phyloP scores from a whole-genome alignment of 2,329 filamentous ascomycete species.

The Graphilbum fragrans region DNA sequence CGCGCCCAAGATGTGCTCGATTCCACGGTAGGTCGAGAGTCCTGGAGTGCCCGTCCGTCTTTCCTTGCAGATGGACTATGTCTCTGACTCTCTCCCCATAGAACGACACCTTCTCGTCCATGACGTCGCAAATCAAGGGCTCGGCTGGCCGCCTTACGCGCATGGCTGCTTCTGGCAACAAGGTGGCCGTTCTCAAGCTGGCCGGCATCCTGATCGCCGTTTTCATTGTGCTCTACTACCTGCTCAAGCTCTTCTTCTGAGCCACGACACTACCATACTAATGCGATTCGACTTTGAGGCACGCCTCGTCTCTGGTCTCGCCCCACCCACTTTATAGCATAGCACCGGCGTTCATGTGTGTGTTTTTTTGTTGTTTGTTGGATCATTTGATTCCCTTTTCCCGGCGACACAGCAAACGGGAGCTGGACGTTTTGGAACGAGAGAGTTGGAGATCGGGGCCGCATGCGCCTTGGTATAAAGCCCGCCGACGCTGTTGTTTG shows the following conservation, averaged over 20 bases:
- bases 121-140: slow-evolving; percentile 71
- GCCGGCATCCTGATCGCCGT: slow-evolving; percentile 66
- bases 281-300: neutral
- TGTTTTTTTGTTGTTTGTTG: neutral
- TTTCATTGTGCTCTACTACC: slow-evolving; percentile 67
- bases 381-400: too few species aligned
- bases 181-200: slow-evolving; percentile 80
- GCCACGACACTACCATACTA: neutral
- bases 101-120: slow-evolving; percentile 80
- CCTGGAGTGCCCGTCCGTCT: neutral
- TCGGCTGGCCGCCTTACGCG: slow-evolving; percentile 71
- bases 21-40: slow-evolving; percentile 40
- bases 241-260: slow-evolving; percentile 51
- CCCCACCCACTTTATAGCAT: neutral
- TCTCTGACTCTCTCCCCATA: too few species aligned
- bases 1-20: slow-evolving; percentile 81
- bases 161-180: slow-evolving; percentile 87
- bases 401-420: neutral
- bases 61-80: neutral
- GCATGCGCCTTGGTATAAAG: too few species aligned
- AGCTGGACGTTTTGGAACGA: neutral
- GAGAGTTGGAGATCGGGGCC: too few species aligned
- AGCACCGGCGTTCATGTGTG: slow-evolving; percentile 3
- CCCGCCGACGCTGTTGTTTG: too few species aligned
- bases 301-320: too few species aligned